A percentile compares a stretch with the other conserved stretches of the same genome.
Evolutionary conservation across 2,329 filamentous ascomycete genomes (phyloP).

Genomic region (Pseudogymnoascus sp.): DNA sequence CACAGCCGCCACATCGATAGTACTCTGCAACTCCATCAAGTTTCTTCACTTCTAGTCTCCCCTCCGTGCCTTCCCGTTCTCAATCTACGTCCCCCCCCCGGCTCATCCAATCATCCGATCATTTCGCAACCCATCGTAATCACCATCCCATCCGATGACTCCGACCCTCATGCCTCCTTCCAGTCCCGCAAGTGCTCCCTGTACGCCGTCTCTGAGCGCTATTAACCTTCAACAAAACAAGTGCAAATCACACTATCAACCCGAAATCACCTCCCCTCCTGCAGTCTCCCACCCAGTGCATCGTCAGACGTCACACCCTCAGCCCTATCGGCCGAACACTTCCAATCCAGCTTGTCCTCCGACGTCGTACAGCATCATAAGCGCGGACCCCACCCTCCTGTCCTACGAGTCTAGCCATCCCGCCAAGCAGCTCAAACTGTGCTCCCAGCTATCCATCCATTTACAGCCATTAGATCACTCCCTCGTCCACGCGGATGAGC

Average conservation of each 20-base stretch:
- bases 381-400: neutral
- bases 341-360: neutral
- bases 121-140: neutral
- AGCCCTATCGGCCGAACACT: neutral
- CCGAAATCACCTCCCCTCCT: neutral
- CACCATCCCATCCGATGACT: neutral
- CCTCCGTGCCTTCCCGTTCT: neutral
- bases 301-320: neutral
- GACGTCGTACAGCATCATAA: neutral
- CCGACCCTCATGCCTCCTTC: neutral
- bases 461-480: neutral
- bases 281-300: neutral
- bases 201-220: neutral
- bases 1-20: neutral
- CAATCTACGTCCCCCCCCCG: neutral
- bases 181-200: neutral
- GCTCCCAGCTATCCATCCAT: neutral
- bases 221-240: neutral
- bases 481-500: neutral
- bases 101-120: neutral
- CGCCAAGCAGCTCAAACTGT: neutral
- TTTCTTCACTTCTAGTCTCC: neutral
- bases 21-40: neutral
- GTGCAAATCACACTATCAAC: neutral
- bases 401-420: neutral